Evolutionary conservation across 2,329 filamentous ascomycete species (phyloP).

Genomic region (Sclerotinia sclerotiorum): DNA sequence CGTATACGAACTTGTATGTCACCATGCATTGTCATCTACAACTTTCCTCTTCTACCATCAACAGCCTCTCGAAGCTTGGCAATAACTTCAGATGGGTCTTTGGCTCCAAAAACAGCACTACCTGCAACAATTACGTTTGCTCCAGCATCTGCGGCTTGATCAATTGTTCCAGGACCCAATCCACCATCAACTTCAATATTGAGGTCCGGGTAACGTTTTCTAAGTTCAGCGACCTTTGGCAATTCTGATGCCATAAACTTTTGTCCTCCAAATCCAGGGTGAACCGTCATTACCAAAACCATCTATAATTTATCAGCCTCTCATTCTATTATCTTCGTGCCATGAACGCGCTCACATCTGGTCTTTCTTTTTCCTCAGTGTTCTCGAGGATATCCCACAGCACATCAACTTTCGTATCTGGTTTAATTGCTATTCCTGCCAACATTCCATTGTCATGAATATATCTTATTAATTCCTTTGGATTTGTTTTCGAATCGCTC

Average conservation of each 20-base stretch:
- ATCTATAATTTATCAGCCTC: conserved; percentile 59
- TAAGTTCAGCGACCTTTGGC: conserved; percentile 84
- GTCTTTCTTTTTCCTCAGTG: conserved; percentile 69
- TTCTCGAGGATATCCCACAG: conserved; percentile 86
- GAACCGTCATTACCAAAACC: conserved; percentile 97
- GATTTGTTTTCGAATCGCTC: conserved; percentile 72
- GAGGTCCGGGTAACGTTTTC: conserved; percentile 81
- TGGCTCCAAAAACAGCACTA: conserved; percentile 90
- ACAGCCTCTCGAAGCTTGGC: conserved; percentile 76
- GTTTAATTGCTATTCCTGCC: conserved; percentile 95
- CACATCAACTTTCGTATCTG: conserved; percentile 84
- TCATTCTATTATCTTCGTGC: background rate
- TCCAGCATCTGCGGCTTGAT: conserved; percentile 89
- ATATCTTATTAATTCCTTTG: conserved; percentile 81
- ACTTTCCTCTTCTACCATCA: conserved; percentile 52
- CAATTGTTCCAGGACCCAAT: conserved; percentile 82
- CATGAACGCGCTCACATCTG: conserved; percentile 70
- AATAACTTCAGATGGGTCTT: conserved; percentile 86
- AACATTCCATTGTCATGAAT: conserved; percentile 87
- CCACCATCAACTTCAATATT: conserved; percentile 98
- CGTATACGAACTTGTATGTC: background rate
- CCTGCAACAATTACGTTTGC: conserved; percentile 98
- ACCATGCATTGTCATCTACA: conserved; percentile 24
- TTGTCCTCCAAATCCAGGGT: conserved; percentile 95
- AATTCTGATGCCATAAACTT: conserved; percentile 98